Percentiles rank a stretch among this genome's conserved stretches.
Evolutionary conservation across 345 rosid species (phyloP).

Genomic region (Linum tenue): DNA sequence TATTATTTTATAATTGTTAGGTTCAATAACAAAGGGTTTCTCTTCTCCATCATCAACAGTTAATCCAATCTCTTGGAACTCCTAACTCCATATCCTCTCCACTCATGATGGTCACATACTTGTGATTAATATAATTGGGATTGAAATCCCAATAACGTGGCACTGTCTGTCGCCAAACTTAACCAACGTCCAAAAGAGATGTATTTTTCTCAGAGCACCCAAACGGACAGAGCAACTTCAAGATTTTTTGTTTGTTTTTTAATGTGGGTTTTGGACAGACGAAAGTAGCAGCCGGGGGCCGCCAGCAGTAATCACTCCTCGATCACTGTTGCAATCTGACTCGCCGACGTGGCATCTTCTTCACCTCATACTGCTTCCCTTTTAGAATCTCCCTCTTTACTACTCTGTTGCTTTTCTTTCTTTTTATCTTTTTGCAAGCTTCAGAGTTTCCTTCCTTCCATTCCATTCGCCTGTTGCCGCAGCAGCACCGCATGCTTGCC

Average conservation of each 20-base stretch:
- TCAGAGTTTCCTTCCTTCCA: background rate
- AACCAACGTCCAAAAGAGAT: too few relatives aligned
- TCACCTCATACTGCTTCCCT: slow-evolving; percentile 25
- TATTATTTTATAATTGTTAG: too few relatives aligned
- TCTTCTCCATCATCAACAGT: too few relatives aligned
- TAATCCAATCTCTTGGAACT: too few relatives aligned
- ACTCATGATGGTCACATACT: too few relatives aligned
- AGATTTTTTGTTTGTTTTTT: background rate
- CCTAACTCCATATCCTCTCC: too few relatives aligned
- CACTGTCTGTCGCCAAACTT: too few relatives aligned
- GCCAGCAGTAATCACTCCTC: background rate
- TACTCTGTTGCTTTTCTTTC: background rate
- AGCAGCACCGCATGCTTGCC: slow-evolving; percentile 9
- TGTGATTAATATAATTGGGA: too few relatives aligned
- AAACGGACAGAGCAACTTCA: too few relatives aligned
- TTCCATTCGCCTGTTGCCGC: background rate
- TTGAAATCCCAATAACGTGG: too few relatives aligned
- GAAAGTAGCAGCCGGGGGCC: background rate
- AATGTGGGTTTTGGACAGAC: background rate
- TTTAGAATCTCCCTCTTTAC: slow-evolving; percentile 25
- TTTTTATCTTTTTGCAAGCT: background rate
- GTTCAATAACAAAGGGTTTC: too few relatives aligned
- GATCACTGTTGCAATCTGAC: background rate
- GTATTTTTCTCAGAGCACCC: too few relatives aligned
- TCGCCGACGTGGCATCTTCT: slow-evolving; percentile 34